These are phyloP conservation scores for Fusarium pilosicola DNA, from an alignment of 2,329 filamentous ascomycete genomes.

Conservation along the genomic window DNA sequence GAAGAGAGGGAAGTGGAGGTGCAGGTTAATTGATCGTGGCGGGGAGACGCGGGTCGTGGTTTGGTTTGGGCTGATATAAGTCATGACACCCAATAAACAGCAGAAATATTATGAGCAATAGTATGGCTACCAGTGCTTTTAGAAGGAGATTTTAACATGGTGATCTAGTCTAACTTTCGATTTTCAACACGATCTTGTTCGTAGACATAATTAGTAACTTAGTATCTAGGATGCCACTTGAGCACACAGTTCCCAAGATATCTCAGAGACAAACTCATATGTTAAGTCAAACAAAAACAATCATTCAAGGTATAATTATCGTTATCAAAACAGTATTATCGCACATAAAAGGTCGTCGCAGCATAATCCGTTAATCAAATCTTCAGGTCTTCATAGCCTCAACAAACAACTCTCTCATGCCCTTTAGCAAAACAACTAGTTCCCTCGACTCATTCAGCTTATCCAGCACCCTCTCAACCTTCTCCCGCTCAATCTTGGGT, in stretches of 20 bases:
- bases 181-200: not conserved
- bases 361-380: not conserved
- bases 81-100: not conserved
- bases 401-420: slow-evolving; percentile 82
- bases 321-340: slow-evolving; percentile 2
- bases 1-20: slow-evolving; percentile 32
- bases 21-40: slow-evolving; percentile 14
- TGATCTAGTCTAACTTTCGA: not conserved
- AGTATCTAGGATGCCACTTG: not conserved
- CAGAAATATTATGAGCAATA: not conserved
- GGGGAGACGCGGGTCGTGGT: slow-evolving; percentile 39
- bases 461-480: slow-evolving; percentile 80
- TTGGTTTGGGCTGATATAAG: not conserved
- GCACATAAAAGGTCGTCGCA: slow-evolving; percentile 20
- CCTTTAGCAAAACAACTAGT: slow-evolving; percentile 77
- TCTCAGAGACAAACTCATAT: not conserved
- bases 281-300: not conserved
- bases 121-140: not conserved
- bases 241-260: not conserved
- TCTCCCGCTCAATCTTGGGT: slow-evolving; percentile 83
- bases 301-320: slow-evolving; percentile 11
- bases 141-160: not conserved
- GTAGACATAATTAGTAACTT: not conserved
- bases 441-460: slow-evolving; percentile 84
- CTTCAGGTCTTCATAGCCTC: slow-evolving; percentile 67